Evolutionary conservation across 2,329 filamentous ascomycete species (phyloP), one percentile per base, ranked within the genome.

Genomic region (Coniochaeta sp.): DNA sequence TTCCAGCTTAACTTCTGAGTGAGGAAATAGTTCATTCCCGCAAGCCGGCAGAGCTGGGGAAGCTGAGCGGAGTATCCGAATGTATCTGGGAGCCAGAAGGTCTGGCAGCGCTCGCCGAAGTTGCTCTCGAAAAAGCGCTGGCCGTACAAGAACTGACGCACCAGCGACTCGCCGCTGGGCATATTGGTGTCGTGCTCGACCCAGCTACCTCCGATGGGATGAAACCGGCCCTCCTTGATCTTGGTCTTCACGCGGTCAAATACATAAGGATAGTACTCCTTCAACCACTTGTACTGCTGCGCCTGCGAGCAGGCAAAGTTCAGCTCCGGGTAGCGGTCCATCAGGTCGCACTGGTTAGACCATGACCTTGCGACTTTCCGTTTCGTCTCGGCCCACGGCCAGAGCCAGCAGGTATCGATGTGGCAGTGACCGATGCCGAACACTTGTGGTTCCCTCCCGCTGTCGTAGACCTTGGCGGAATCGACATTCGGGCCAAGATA

Each of bases 1-100:
- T 98, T 98, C 95, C 95, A 99, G 79, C 93, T 98, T 62, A 99
- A 81, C 78, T 99, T 99, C 74, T 99, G 95, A 0, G 95, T 99
- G 69, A 99, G 89, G 79, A 99, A 99, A 36, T 93, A 86, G 61
- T 85, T 90, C 95, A 99, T 98, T 22, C 92, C 93, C n/a, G 95
- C 90, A 31, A 97, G 79, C 3, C 93, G 89, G 71, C 92, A 98
- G 47, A 99, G 80, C 71, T 99, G 95, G 14, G 95, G 95, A 47
- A 99, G 83, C 74, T 99, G 95, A 57, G 89, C 89, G 0, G 93
- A 97, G 76, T 99, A 99, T 16, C 95, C 95, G 76, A 99, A 99
- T 0, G 95, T 99, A 73, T 99, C 95, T 0, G 95, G 95, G 7
- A 99, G 82, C 95, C 95, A 99, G 75, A 99, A 99, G 0, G 95